phyloP scores from a whole-genome alignment of 192 early-diverging fungal genomes.

The Entomortierella lignicola region DNA sequence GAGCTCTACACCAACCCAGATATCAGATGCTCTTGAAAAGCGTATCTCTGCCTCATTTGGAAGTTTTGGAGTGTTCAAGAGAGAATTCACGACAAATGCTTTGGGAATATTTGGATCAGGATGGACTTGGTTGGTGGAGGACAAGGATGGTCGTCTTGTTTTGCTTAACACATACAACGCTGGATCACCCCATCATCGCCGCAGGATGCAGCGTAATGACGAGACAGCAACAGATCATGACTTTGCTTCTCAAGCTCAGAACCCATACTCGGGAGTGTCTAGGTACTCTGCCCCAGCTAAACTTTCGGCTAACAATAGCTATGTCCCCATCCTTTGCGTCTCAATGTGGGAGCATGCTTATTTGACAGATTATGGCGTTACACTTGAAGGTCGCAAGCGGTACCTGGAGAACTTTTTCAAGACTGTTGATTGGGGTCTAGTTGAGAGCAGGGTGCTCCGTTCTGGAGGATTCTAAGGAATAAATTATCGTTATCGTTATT shows the following conservation, averaged over 20 bases:
- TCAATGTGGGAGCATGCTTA: constrained; percentile 62
- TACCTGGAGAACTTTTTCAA: constrained; percentile 56
- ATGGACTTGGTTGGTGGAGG: constrained; percentile 60
- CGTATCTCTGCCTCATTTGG: constrained; percentile 34
- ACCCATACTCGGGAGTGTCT: constrained; percentile 42
- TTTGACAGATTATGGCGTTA: constrained; percentile 54
- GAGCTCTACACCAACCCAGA: constrained; percentile 20
- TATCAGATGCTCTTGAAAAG: constrained; percentile 37
- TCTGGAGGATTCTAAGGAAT: constrained; percentile 36
- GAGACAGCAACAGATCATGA: constrained; percentile 37
- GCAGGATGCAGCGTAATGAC: constrained; percentile 43
- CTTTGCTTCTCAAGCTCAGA: constrained; percentile 33
- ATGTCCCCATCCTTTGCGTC: constrained; percentile 52
- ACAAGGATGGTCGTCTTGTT: constrained; percentile 44
- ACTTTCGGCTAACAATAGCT: constrained; percentile 48
- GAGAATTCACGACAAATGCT: constrained; percentile 53
- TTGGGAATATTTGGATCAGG: constrained; percentile 58
- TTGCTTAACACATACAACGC: constrained; percentile 60
- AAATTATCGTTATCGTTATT: neutral
- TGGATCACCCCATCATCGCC: constrained; percentile 55
- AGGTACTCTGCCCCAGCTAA: constrained; percentile 50
- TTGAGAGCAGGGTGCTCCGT: constrained; percentile 51
- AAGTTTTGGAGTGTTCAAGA: constrained; percentile 41
- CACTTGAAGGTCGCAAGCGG: constrained; percentile 41
- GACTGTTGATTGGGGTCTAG: constrained; percentile 51